Conservation (phyloP, 176 grass and related monocot genomes). For the Dactylis glomerata region DNA sequence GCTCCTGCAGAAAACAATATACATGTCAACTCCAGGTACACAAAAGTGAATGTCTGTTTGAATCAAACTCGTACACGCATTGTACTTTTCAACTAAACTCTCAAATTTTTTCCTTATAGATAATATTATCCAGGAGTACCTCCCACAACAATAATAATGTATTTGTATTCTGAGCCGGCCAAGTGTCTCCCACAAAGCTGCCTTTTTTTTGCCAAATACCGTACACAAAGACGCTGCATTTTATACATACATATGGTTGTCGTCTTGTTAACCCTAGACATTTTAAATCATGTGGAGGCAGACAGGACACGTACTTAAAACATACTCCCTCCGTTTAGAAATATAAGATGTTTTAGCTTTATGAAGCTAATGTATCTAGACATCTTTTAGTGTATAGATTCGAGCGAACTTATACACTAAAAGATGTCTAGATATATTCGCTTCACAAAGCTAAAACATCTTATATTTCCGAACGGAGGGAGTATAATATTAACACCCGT, state of each 20-base stretch:
- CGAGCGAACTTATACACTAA: too few relatives aligned
- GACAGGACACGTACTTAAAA: conserved; percentile 19
- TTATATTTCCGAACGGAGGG: too few relatives aligned
- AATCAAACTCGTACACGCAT: background rate
- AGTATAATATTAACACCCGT: conserved; percentile 2
- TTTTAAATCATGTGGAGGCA: conserved; percentile 29
- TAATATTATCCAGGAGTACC: background rate
- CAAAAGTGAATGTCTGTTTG: background rate
- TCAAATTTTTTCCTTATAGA: background rate
- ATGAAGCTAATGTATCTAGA: too few relatives aligned
- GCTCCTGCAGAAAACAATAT: background rate
- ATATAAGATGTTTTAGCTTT: too few relatives aligned
- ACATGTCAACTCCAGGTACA: conserved; percentile 21
- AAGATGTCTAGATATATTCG: too few relatives aligned
- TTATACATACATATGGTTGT: background rate
- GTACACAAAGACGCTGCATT: conserved; percentile 14
- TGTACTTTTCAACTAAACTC: background rate
- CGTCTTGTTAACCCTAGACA: background rate
- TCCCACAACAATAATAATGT: background rate
- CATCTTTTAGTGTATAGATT: too few relatives aligned
- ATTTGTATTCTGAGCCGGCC: background rate
- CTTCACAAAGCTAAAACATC: too few relatives aligned
- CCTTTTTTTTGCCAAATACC: background rate
- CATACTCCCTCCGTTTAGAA: too few relatives aligned
- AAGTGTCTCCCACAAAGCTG: conserved; percentile 2